Evolutionary conservation across 768 basidiomycete species (phyloP).

Genomic region (Cyclocybe aegerita): DNA sequence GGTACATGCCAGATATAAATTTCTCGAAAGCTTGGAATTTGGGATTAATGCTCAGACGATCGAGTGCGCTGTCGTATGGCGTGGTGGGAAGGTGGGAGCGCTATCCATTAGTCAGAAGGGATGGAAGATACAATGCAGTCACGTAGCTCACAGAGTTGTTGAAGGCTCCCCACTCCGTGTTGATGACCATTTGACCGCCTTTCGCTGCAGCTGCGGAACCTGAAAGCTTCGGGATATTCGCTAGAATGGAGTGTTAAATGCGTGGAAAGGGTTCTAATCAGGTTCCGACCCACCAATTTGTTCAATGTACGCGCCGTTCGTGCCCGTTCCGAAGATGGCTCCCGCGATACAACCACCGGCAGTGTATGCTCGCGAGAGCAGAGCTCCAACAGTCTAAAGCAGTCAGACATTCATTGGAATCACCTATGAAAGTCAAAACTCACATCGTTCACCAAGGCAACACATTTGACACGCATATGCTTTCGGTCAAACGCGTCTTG

Average conservation of each 20-base stretch:
- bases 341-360: slow-evolving; percentile 86
- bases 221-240: slow-evolving; percentile 82
- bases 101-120: slow-evolving; percentile 32
- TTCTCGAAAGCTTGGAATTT: slow-evolving; percentile 94
- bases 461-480: slow-evolving; percentile 88
- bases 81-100: slow-evolving; percentile 84
- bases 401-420: neutral
- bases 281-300: slow-evolving; percentile 48
- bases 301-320: slow-evolving; percentile 97
- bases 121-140: neutral
- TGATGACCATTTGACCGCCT: slow-evolving; percentile 88
- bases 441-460: slow-evolving; percentile 94
- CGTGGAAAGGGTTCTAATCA: neutral
- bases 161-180: slow-evolving; percentile 98
- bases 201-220: slow-evolving; percentile 56
- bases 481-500: slow-evolving; percentile 93
- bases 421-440: slow-evolving; percentile 23
- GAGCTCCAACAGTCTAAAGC: slow-evolving; percentile 87
- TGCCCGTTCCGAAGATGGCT: slow-evolving; percentile 97
- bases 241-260: slow-evolving; percentile 19
- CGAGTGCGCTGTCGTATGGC: slow-evolving; percentile 87
- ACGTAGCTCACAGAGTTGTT: slow-evolving; percentile 74
- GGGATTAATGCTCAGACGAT: slow-evolving; percentile 94
- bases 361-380: slow-evolving; percentile 92
- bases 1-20: slow-evolving; percentile 98